Evolutionary conservation across 2,329 filamentous ascomycete species (phyloP).

Genomic region (Microdochium paspali): DNA sequence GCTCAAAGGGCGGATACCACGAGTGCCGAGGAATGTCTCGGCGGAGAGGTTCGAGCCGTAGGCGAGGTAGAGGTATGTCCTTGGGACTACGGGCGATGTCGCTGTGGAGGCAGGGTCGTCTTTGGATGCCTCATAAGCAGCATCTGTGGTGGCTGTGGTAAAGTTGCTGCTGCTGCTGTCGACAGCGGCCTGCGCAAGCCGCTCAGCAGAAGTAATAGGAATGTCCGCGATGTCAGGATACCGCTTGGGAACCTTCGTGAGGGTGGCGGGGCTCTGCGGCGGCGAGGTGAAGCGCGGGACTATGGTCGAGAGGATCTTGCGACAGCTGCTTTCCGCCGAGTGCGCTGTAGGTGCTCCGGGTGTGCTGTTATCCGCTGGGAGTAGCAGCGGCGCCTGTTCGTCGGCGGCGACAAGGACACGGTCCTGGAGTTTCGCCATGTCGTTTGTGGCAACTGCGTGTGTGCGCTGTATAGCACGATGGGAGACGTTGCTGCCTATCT

Average conservation of each 20-base stretch:
- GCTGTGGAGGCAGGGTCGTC: conserved; percentile 14
- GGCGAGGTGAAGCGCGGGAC: background rate
- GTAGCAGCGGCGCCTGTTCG: background rate
- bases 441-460: too few species aligned
- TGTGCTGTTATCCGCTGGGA: too few species aligned
- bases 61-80: conserved; percentile 68
- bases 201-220: conserved; percentile 24
- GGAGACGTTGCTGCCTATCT: too few species aligned
- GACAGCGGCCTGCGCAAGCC: conserved; percentile 21
- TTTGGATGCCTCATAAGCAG: too few species aligned
- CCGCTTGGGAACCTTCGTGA: background rate
- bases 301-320: background rate
- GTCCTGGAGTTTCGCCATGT: background rate
- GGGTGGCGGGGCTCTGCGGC: background rate
- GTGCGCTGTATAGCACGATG: too few species aligned
- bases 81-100: conserved; percentile 9
- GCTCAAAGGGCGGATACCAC: conserved; percentile 74
- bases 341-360: background rate
- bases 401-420: background rate
- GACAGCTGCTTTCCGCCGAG: background rate
- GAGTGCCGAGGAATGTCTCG: conserved; percentile 67
- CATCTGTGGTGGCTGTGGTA: too few species aligned
- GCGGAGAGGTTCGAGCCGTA: conserved; percentile 86
- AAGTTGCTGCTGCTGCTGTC: conserved; percentile 9
- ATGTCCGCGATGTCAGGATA: conserved; percentile 21